Conservation (phyloP, 1,284 basidiomycete genomes). For the Cutaneotrichosporon cavernicola region DNA sequence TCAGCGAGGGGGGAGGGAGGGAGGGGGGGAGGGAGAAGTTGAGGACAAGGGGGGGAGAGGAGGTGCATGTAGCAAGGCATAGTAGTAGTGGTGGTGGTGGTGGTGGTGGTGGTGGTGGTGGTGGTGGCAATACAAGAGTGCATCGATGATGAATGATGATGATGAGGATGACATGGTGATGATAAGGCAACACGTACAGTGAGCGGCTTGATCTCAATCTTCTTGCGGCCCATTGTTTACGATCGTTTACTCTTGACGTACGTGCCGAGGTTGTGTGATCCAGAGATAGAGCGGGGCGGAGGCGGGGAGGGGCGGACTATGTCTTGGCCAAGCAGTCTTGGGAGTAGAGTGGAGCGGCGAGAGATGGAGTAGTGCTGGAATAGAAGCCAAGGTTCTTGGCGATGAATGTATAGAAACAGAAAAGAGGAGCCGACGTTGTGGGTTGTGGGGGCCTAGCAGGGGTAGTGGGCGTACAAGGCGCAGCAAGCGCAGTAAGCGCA, state of each 20-base stretch:
- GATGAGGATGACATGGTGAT: background rate
- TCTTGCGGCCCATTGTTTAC: conserved; percentile 51
- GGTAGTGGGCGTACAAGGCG: no score
- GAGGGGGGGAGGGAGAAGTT: no score
- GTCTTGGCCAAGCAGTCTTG: background rate
- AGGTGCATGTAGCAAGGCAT: background rate
- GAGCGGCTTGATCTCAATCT: conserved; percentile 53
- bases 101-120: background rate
- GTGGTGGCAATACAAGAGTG: background rate
- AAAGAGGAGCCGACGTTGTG: no score
- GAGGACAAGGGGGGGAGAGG: background rate
- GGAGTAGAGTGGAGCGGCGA: background rate
- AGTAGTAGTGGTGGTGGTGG: background rate
- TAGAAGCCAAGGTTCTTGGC: conserved; percentile 2
- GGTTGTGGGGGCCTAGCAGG: no score
- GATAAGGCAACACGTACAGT: conserved; percentile 35
- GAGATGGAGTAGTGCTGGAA: background rate
- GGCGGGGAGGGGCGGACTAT: background rate
- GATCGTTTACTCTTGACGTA: background rate
- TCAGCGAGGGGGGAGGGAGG: conserved; percentile 1
- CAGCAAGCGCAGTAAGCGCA: background rate
- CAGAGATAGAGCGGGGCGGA: background rate
- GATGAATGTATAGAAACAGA: background rate
- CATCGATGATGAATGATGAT: background rate
- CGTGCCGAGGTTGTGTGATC: background rate